Percentiles rank a stretch among this genome's conserved stretches.
These are phyloP conservation scores for Mycosphaerella arachidis DNA, from an alignment of 2,329 filamentous ascomycete genomes.

Conservation along the genomic window DNA sequence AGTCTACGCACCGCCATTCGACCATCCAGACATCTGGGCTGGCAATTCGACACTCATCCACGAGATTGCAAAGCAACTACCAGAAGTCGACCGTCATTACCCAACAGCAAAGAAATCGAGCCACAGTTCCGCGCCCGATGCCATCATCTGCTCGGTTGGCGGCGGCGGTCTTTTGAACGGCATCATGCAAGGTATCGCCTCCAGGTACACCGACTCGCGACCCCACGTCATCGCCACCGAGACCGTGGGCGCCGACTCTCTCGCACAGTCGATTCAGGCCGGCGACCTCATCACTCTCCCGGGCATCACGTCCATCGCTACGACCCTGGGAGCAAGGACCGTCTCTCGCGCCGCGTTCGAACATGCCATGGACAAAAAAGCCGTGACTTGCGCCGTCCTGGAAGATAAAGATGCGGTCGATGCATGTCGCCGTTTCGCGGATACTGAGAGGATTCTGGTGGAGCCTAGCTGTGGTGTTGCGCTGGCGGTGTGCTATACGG, in stretches of 20 bases:
- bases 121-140: conserved; percentile 52
- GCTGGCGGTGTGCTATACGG: conserved; percentile 64
- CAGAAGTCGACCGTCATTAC: conserved; percentile 18
- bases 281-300: conserved; percentile 55
- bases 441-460: conserved; percentile 76
- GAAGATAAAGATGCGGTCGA: conserved; percentile 73
- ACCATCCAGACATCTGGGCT: conserved; percentile 63
- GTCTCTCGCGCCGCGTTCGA: conserved; percentile 66
- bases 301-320: conserved; percentile 71
- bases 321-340: conserved; percentile 66
- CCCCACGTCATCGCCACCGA: conserved; percentile 66
- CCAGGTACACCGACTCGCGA: conserved; percentile 27
- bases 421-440: conserved; percentile 70
- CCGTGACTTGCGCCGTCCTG: conserved; percentile 59
- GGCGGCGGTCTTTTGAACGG: conserved; percentile 78
- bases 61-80: conserved; percentile 42
- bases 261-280: conserved; percentile 58
- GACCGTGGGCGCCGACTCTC: conserved; percentile 67
- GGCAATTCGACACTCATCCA: conserved; percentile 58
- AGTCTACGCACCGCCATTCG: conserved; percentile 67
- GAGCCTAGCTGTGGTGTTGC: conserved; percentile 83
- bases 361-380: conserved; percentile 48
- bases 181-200: conserved; percentile 64
- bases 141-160: conserved; percentile 71
- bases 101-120: background rate